Conservation (phyloP, 768 basidiomycete species). For the Leccinum subtestaceum region DNA sequence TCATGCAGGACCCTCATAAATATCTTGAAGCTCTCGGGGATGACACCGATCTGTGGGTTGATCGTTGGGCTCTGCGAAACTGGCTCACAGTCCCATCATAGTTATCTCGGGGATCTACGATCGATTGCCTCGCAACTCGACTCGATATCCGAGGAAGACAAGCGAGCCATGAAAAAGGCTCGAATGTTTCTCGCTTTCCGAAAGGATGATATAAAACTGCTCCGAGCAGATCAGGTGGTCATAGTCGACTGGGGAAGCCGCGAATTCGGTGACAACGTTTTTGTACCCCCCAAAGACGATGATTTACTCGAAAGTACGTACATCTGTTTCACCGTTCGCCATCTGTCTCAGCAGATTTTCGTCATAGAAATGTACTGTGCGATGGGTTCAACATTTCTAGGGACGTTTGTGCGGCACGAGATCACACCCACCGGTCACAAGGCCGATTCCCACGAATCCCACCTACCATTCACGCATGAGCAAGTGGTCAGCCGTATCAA, state of each 20-base stretch:
- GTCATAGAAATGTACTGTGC: slow-evolving; percentile 11
- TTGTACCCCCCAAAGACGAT: slow-evolving; percentile 11
- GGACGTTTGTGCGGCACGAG: slow-evolving; percentile 6
- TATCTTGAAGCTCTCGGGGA: slow-evolving; percentile 3
- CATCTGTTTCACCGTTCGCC: background rate
- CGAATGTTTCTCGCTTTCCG: slow-evolving; percentile 9
- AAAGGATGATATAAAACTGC: background rate
- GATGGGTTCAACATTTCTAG: slow-evolving; percentile 13
- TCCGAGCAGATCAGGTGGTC: slow-evolving; percentile 10
- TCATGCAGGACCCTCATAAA: slow-evolving; percentile 2
- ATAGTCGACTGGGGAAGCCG: slow-evolving; percentile 13
- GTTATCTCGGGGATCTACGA: slow-evolving; percentile 15
- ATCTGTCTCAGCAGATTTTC: background rate
- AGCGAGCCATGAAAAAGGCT: slow-evolving; percentile 6
- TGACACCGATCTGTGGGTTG: slow-evolving; percentile 2
- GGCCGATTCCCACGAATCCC: background rate
- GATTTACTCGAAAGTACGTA: slow-evolving; percentile 10
- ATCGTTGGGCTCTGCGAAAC: background rate
- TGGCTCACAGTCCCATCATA: slow-evolving; percentile 1
- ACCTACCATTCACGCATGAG: background rate
- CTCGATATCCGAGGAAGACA: slow-evolving; percentile 9
- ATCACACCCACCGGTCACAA: background rate
- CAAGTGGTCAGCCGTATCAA: slow-evolving; percentile 6
- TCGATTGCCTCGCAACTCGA: slow-evolving; percentile 13
- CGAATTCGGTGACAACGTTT: slow-evolving; percentile 8